phyloP scores from a whole-genome alignment of 768 basidiomycete genomes.

The Cystoderma amianthinum region DNA sequence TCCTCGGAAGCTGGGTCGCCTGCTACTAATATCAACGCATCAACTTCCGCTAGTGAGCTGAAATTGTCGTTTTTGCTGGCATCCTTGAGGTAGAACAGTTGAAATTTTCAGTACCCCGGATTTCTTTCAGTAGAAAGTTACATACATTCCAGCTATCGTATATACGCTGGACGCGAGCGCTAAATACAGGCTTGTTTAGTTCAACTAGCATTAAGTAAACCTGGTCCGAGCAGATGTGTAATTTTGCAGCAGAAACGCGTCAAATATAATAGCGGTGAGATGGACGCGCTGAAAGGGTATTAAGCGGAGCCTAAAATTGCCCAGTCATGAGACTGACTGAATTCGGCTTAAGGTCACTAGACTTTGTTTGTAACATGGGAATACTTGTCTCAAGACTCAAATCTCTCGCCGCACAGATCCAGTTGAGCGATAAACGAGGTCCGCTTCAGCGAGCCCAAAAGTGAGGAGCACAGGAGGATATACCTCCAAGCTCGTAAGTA shows the following conservation, averaged over 20 bases:
- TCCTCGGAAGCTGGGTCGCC: conserved; percentile 83
- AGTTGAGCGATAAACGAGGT: too few species aligned
- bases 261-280: conserved; percentile 16
- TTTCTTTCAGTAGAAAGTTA: too few species aligned
- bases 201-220: conserved; percentile 52
- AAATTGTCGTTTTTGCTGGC: conserved; percentile 68
- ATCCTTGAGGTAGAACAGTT: conserved; percentile 31
- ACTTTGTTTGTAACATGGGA: too few species aligned
- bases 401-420: too few species aligned
- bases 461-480: too few species aligned
- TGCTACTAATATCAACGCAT: conserved; percentile 64
- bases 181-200: conserved; percentile 58
- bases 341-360: too few species aligned
- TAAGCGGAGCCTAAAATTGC: conserved; percentile 16
- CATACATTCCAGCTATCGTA: conserved; percentile 61
- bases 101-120: too few species aligned
- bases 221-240: conserved; percentile 8
- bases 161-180: conserved; percentile 48
- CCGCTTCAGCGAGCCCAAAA: too few species aligned
- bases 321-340: too few species aligned
- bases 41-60: conserved; percentile 56
- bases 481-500: too few species aligned
- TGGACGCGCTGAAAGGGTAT: conserved; percentile 1
- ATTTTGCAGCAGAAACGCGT: conserved; percentile 12
- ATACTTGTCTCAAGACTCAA: too few species aligned